Percentiles rank a stretch among this genome's conserved stretches.
Evolutionary conservation across 768 basidiomycete species (phyloP).

Genomic region (Leccinum subgranulosum): DNA sequence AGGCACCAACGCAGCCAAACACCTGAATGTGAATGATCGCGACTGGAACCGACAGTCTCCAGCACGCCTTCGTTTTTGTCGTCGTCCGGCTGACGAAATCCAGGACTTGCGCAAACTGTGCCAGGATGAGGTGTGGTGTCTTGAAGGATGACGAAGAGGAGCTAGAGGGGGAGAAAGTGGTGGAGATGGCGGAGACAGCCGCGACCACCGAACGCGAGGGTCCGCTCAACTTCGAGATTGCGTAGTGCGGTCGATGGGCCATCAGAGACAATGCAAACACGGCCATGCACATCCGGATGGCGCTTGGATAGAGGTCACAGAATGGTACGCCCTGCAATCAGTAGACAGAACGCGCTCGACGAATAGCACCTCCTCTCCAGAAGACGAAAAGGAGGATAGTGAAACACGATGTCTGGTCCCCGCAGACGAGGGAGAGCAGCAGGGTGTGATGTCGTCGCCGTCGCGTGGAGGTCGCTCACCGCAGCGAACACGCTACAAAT

Average conservation of each 20-base stretch:
- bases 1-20: neutral
- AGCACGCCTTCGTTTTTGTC: neutral
- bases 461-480: neutral
- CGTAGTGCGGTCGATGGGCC: neutral
- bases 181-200: neutral
- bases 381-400: neutral
- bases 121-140: neutral
- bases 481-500: constrained; percentile 1
- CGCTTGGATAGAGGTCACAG: neutral
- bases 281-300: neutral
- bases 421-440: neutral
- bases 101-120: neutral
- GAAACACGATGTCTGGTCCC: neutral
- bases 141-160: neutral
- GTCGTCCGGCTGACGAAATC: neutral
- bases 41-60: neutral
- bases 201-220: neutral
- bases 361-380: neutral
- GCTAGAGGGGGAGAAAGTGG: no score
- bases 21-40: neutral
- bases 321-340: neutral
- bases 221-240: neutral
- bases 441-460: constrained; percentile 2
- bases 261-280: neutral
- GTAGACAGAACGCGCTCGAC: neutral